phyloP scores from a whole-genome alignment of 2,329 filamentous ascomycete species.

The Neonectria coccinea region DNA sequence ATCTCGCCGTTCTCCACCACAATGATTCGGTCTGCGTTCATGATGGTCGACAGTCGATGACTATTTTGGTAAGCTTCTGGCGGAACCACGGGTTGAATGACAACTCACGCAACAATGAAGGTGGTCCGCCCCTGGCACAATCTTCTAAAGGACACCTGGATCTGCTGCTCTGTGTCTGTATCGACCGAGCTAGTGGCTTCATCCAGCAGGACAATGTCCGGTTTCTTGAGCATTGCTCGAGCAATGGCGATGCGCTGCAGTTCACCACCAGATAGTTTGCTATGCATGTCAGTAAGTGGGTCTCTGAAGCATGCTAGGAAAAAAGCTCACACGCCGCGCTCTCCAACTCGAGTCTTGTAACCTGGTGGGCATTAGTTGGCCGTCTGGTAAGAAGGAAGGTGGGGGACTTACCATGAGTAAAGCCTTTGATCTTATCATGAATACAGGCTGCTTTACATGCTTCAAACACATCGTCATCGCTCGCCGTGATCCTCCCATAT shows the following conservation, averaged over 20 bases:
- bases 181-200: constrained; percentile 84
- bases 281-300: constrained; percentile 43
- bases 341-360: constrained; percentile 63
- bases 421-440: constrained; percentile 68
- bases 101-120: constrained; percentile 71
- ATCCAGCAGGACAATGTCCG: constrained; percentile 81
- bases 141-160: constrained; percentile 70
- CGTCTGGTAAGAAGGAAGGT: too few relatives aligned
- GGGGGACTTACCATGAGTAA: constrained; percentile 58
- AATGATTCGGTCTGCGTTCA: constrained; percentile 75
- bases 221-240: constrained; percentile 78
- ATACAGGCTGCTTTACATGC: constrained; percentile 68
- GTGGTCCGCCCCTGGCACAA: constrained; percentile 73
- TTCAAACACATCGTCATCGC: constrained; percentile 65
- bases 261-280: constrained; percentile 74
- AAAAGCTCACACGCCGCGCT: constrained; percentile 59
- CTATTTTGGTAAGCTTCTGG: constrained; percentile 49
- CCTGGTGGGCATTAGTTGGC: constrained; percentile 46
- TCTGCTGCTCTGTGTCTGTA: constrained; percentile 75
- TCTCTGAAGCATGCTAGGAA: neutral
- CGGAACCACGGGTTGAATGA: too few relatives aligned
- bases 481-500: constrained; percentile 66
- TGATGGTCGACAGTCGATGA: constrained; percentile 77
- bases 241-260: constrained; percentile 76
- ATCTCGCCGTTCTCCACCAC: constrained; percentile 73